These are phyloP conservation scores for Aspergillus sojae DNA, from an alignment of 2,329 filamentous ascomycete species.

Conservation along the genomic window DNA sequence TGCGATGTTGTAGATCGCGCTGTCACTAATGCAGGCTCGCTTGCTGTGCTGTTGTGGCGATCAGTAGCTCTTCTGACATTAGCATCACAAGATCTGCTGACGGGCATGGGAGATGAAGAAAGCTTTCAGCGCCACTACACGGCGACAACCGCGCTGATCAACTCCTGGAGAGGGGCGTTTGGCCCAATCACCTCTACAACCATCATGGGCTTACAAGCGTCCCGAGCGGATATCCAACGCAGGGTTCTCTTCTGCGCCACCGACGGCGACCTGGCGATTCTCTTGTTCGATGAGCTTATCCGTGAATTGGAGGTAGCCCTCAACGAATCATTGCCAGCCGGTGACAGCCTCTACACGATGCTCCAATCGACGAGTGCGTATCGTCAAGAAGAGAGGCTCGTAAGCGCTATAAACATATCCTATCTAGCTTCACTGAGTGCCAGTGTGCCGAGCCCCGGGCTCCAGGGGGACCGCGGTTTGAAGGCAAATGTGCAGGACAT, in stretches of 20 bases:
- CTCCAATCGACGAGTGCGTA: background rate
- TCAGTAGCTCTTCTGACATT: conserved; percentile 1
- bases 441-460: too few species aligned
- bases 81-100: background rate
- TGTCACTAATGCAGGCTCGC: background rate
- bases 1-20: background rate
- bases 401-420: background rate
- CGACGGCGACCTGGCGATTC: conserved; percentile 3
- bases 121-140: background rate
- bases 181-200: background rate
- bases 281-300: background rate
- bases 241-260: background rate
- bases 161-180: background rate
- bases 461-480: too few species aligned
- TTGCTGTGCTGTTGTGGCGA: conserved; percentile 5
- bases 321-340: background rate
- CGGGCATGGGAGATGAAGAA: background rate
- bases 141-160: background rate
- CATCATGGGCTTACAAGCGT: background rate
- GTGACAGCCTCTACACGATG: background rate
- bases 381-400: background rate
- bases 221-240: background rate
- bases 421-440: too few species aligned
- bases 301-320: background rate
- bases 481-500: too few species aligned